Evolutionary conservation across 345 rosid species (phyloP), one percentile per base, ranked within the genome.

Genomic region (Trapa incisa): DNA sequence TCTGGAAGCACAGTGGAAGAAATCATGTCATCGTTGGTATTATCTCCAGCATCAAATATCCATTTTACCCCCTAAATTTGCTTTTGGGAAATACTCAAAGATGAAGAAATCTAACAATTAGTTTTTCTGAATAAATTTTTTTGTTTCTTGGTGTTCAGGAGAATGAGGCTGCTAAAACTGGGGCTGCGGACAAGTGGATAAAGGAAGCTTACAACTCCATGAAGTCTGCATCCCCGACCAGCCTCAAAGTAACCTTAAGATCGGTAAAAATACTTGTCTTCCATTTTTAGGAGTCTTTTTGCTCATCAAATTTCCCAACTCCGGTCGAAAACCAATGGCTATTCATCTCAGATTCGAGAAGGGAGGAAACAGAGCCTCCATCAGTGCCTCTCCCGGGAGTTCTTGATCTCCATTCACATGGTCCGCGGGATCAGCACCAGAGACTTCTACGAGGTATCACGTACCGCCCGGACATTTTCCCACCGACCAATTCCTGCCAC

Each of bases 241-340:
- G 81, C 60, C 81, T 78, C 0, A 78, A 75, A 41, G 67, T 78
- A 48, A 43, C 72, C 5, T 71, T 78, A 6, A 74, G 65, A 78
- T 72, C 76, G 76, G 81, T 78, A 66, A 67, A 4, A 61, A 22
- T 22, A 22, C 29, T 22, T 22, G 29, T 22, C 29, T 22, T 22
- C 29, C 29, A 22, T 22, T 22, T 22, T 22, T 22, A 22, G 29
- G 29, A 22, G 29, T 22, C 29, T 22, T 22, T 22, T 22, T 22
- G 29, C 29, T 22, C 29, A 22, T 22, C 29, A 22, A 22, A 22
- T 22, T 22, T 22, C 29, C 29, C 29, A 22, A 22, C 29, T 22
- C 29, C 29, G 29, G 29, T 22, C 29, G 29, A 22, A 22, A 22
- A 22, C 29, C 29, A 22, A 22, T 22, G 29, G 29, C 29, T 22